These are phyloP conservation scores for Populus pruinosa DNA, from an alignment of 345 rosid genomes.

Conservation along the genomic window DNA sequence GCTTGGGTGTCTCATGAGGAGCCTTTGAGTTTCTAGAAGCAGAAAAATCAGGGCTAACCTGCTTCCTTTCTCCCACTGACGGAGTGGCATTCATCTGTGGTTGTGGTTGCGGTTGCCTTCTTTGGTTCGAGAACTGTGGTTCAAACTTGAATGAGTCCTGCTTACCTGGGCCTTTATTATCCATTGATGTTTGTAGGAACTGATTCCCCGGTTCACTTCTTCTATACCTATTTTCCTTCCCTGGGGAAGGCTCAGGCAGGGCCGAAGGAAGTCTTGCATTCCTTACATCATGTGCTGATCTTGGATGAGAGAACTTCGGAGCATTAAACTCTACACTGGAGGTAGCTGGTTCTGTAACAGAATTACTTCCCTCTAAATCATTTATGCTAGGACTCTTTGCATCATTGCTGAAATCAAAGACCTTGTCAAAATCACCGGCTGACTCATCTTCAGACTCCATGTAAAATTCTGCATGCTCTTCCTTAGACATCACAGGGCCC, in stretches of 20 bases:
- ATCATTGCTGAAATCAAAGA: slow-evolving; percentile 8
- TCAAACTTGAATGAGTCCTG: slow-evolving; percentile 25
- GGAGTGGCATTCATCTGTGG: slow-evolving; percentile 14
- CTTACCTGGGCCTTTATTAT: slow-evolving; percentile 17
- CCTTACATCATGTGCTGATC: slow-evolving; percentile 2
- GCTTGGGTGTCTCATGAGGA: slow-evolving; percentile 27
- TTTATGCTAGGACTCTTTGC: not conserved
- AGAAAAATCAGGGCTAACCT: slow-evolving; percentile 15
- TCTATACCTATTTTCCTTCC: slow-evolving; percentile 41
- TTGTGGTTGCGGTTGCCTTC: slow-evolving; percentile 23
- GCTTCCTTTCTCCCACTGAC: slow-evolving; percentile 18
- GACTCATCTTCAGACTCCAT: slow-evolving; percentile 12
- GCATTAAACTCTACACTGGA: not conserved
- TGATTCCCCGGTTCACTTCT: slow-evolving; percentile 41
- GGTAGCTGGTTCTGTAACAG: not conserved
- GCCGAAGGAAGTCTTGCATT: slow-evolving; percentile 5
- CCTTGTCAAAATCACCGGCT: slow-evolving; percentile 12
- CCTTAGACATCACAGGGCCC: slow-evolving; percentile 2
- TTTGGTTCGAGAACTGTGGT: slow-evolving; percentile 24
- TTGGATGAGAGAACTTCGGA: not conserved
- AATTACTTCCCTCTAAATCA: not conserved
- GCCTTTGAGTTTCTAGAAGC: slow-evolving; percentile 12
- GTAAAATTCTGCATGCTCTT: slow-evolving; percentile 17
- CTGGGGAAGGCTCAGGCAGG: slow-evolving; percentile 16
- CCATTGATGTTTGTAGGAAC: slow-evolving; percentile 19